Conservation (phyloP, 768 basidiomycete genomes). For the Hysterangium stoloniferum region DNA sequence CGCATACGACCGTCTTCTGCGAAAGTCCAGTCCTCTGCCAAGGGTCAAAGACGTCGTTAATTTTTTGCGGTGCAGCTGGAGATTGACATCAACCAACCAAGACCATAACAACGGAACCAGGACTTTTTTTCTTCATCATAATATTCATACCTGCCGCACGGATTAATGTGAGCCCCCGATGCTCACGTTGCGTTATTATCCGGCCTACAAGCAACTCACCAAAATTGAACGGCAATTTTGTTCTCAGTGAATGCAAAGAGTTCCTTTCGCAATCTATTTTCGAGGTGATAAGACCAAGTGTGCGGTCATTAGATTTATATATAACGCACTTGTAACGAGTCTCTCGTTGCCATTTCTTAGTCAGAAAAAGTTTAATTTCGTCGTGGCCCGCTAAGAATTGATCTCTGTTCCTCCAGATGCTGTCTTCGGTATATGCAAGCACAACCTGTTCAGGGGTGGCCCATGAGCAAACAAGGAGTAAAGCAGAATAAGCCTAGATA, state of each 20-base stretch:
- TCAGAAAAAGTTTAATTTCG: conserved; percentile 39
- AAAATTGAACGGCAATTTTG: conserved; percentile 46
- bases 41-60: conserved; percentile 10
- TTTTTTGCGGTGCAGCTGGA: not conserved
- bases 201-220: not conserved
- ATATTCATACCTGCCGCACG: conserved; percentile 45
- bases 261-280: conserved; percentile 40
- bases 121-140: conserved; percentile 26
- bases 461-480: conserved; percentile 13
- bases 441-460: conserved; percentile 23
- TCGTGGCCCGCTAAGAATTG: conserved; percentile 37
- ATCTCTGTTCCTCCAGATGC: conserved; percentile 50
- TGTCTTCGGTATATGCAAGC: conserved; percentile 43
- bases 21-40: conserved; percentile 47
- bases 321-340: conserved; percentile 32
- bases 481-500: not conserved
- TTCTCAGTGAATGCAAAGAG: conserved; percentile 46
- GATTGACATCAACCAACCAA: conserved; percentile 26
- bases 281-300: not conserved
- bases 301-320: not conserved
- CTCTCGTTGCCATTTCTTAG: conserved; percentile 46
- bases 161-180: not conserved
- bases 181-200: conserved; percentile 18
- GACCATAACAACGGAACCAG: conserved; percentile 42
- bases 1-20: conserved; percentile 42